These are phyloP conservation scores for Akanthomyces uredinophilus DNA, from an alignment of 2,329 filamentous ascomycete genomes.

Conservation along the genomic window DNA sequence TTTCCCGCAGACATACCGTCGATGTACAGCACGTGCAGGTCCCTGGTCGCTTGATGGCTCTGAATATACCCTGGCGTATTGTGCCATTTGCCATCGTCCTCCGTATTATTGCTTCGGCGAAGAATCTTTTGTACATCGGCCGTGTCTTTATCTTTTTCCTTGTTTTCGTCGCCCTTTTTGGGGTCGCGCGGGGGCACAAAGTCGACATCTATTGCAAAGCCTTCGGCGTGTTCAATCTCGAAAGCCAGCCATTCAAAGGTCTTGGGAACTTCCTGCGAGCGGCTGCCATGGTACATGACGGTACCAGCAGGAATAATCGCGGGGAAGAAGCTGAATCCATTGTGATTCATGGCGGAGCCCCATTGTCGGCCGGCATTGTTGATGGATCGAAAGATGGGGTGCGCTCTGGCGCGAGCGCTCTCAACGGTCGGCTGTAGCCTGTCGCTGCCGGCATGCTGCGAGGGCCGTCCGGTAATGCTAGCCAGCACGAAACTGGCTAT, in stretches of 20 bases:
- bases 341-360: constrained; percentile 68
- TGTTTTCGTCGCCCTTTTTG: background rate
- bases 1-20: constrained; percentile 69
- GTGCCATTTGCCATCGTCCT: constrained; percentile 13
- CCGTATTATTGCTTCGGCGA: constrained; percentile 2
- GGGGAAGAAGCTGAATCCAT: constrained; percentile 68
- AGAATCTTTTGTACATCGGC: constrained; percentile 1
- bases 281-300: constrained; percentile 62
- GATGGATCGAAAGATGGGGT: constrained; percentile 67
- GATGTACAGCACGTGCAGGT: constrained; percentile 59
- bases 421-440: constrained; percentile 3
- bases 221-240: constrained; percentile 66
- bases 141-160: background rate
- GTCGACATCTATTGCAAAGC: constrained; percentile 45
- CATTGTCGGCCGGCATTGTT: constrained; percentile 70
- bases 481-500: background rate
- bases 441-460: background rate
- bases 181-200: background rate
- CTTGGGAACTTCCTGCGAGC: constrained; percentile 38
- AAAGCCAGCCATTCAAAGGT: constrained; percentile 69
- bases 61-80: constrained; percentile 54
- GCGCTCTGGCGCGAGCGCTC: constrained; percentile 46
- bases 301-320: constrained; percentile 60
- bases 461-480: background rate
- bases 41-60: constrained; percentile 54